Conservation (phyloP, 257 asterid genomes). For the Solanum bulbocastanum region DNA sequence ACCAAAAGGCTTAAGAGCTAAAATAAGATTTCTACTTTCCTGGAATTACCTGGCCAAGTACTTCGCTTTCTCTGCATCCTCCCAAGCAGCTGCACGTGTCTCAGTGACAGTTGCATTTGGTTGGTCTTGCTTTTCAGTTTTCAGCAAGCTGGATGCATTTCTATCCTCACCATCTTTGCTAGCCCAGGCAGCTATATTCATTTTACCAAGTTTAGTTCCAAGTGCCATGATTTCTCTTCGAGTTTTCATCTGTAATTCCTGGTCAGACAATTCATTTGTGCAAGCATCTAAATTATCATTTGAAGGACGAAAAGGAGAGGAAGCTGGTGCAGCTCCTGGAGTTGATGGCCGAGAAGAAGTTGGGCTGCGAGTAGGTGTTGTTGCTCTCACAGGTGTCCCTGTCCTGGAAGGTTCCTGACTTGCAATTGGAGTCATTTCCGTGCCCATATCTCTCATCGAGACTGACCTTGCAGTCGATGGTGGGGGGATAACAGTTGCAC, state of each 20-base stretch:
- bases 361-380: conserved; percentile 15
- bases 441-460: conserved; percentile 4
- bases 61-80: conserved; percentile 17
- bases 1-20: background rate
- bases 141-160: background rate
- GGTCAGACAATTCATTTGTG: background rate
- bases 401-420: conserved; percentile 18
- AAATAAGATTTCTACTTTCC: background rate
- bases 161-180: conserved; percentile 12
- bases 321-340: conserved; percentile 8
- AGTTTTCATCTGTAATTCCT: conserved; percentile 13
- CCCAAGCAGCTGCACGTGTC: conserved; percentile 17
- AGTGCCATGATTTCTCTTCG: conserved; percentile 15
- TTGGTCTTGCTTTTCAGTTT: background rate
- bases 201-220: conserved; percentile 14
- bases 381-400: conserved; percentile 15
- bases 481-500: conserved; percentile 20
- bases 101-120: background rate
- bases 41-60: conserved; percentile 4
- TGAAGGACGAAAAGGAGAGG: background rate
- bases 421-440: conserved; percentile 15
- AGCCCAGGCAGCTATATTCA: conserved; percentile 19
- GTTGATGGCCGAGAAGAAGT: conserved; percentile 14
- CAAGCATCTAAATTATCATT: background rate
- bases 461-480: conserved; percentile 26